A percentile compares a stretch with the other conserved stretches of the same genome.
phyloP scores from a whole-genome alignment of 2,329 filamentous ascomycete species.

The Exophiala alcalophila region DNA sequence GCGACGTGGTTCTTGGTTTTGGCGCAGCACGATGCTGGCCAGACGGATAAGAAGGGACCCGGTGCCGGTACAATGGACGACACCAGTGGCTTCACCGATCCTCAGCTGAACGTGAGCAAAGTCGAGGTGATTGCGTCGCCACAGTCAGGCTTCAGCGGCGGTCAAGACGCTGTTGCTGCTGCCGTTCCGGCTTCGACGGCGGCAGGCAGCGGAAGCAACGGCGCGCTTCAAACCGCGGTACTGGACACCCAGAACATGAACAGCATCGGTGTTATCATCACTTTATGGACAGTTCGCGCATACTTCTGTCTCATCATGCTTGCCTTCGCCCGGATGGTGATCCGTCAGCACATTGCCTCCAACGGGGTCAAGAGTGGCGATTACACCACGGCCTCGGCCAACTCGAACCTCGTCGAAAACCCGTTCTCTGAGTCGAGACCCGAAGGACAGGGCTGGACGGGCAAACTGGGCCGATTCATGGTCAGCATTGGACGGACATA shows the following conservation, averaged over 20 bases:
- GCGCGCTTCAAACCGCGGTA: conserved; percentile 59
- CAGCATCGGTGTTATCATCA: conserved; percentile 72
- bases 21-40: conserved; percentile 53
- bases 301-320: conserved; percentile 85
- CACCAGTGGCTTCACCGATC: conserved; percentile 63
- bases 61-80: conserved; percentile 59
- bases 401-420: conserved; percentile 54
- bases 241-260: conserved; percentile 63
- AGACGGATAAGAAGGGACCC: conserved; percentile 41
- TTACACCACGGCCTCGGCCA: conserved; percentile 47
- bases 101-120: conserved; percentile 58
- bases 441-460: conserved; percentile 76
- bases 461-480: conserved; percentile 75
- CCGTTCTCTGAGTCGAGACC: conserved; percentile 67
- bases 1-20: conserved; percentile 82
- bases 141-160: conserved; percentile 44
- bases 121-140: conserved; percentile 55
- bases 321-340: conserved; percentile 72
- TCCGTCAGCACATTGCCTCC: conserved; percentile 65
- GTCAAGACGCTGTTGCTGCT: conserved; percentile 51
- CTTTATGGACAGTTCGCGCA: conserved; percentile 70
- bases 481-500: conserved; percentile 70
- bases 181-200: conserved; percentile 30
- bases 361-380: conserved; percentile 38
- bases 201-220: conserved; percentile 34